Base-by-base conservation (phyloP, 805 yeast genomes). In the Wickerhamomyces tratensis region DNA sequence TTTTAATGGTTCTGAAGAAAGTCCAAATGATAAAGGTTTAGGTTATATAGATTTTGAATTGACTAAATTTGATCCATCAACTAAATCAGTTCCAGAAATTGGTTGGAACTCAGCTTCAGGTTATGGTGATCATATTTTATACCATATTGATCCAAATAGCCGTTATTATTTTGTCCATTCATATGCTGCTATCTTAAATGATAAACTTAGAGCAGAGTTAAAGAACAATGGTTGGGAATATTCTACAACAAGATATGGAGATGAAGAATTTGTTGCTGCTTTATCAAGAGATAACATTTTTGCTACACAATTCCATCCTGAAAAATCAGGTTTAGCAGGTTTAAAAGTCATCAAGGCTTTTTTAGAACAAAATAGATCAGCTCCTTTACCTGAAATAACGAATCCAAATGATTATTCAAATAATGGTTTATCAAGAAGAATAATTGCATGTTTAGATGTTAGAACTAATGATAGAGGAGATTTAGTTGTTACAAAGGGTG, bases 221-320 rank as follows among this genome's bases (percentile, higher is more conserved):
- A 48, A 56, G 25, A 51, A 58, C 13, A 46, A 65, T 36, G 77
- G 77, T 25, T 91, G 96, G 96, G 76, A 78, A 33, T 69, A 84
- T 42, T 87, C 88, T 1, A 63, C 74, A 38, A 76, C 93, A 1
- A 68, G 63, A 42, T 93, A 93, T 61, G 95, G 94, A 7, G 60
- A 77, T 27, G 89, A 93, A 62, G 70, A 64, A 40, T 93, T 89
- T 53, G 67, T 93, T 46, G 94, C 97, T 13, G 93, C 98, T 1
- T 60, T 89, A 39, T 59, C 79, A 30, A 82, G 73, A 54, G 86
- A 72, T 45, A 89, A 87, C 48, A 68, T 91, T 10, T 86, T 93
- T 63, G 96, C 97, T 37, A 93, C 98, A 1, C 99, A 93, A 62
- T 93, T 93, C 63, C 99, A 93, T 63, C 99, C 99, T n/a, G 99